These are phyloP conservation scores for Reticulomyxa filosa DNA, from an alignment of 78 protist species.

Conservation along the genomic window DNA sequence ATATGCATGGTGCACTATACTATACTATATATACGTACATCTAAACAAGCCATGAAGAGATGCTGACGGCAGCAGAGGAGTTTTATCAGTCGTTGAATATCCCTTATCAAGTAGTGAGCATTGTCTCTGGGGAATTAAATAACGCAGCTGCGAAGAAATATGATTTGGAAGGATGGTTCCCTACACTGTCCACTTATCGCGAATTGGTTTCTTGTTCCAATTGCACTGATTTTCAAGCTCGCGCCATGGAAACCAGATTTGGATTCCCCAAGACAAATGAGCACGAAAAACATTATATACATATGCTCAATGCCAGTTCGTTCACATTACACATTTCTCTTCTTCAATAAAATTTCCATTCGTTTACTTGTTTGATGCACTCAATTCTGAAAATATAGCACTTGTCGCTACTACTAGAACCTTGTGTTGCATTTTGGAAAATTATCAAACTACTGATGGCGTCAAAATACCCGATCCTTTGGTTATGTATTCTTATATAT, in stretches of 20 bases:
- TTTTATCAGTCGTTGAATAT: conserved; percentile 52
- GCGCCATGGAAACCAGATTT: background rate
- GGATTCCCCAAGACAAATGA: background rate
- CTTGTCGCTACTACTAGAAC: too few species aligned
- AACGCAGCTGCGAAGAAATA: conserved; percentile 96
- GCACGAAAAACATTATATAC: conserved; percentile 10
- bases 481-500: background rate
- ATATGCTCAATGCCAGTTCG: conserved; percentile 23
- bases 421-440: conserved; percentile 21
- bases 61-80: conserved; percentile 67
- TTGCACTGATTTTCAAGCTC: conserved; percentile 20
- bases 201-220: conserved; percentile 25
- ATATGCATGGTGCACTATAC: too few species aligned
- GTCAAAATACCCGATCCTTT: conserved; percentile 14
- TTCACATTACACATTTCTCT: too few species aligned
- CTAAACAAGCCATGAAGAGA: conserved; percentile 47
- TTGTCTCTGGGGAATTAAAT: conserved; percentile 84
- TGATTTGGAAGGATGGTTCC: conserved; percentile 71
- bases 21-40: too few species aligned
- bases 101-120: background rate
- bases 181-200: background rate
- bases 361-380: too few species aligned
- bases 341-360: too few species aligned
- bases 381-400: too few species aligned
- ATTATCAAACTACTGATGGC: conserved; percentile 18